Conservation (phyloP, 1,139 yeast species). For the Yamadazyma siamensis region DNA sequence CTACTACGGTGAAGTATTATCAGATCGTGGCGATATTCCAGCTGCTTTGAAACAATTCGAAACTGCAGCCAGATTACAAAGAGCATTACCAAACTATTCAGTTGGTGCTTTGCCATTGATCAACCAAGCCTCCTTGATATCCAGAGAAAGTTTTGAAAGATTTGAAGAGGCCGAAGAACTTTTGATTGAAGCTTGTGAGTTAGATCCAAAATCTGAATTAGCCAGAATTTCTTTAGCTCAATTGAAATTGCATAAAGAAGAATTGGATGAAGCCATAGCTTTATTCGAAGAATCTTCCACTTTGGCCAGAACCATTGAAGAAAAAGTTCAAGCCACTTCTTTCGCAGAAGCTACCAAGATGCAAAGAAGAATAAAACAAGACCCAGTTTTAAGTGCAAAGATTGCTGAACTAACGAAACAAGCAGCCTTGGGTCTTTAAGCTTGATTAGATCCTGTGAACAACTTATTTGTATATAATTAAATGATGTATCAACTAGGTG, state of each 20-base stretch:
- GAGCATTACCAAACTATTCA: conserved; percentile 53
- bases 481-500: too few relatives aligned
- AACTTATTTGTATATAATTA: neutral
- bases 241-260: conserved; percentile 77
- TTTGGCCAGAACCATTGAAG: conserved; percentile 80
- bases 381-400: conserved; percentile 53
- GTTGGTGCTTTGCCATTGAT: conserved; percentile 90
- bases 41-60: conserved; percentile 86
- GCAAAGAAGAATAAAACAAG: conserved; percentile 69
- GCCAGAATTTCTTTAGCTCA: conserved; percentile 92
- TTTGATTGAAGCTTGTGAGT: conserved; percentile 71
- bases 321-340: conserved; percentile 87
- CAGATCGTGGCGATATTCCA: conserved; percentile 71
- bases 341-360: conserved; percentile 89
- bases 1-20: conserved; percentile 90
- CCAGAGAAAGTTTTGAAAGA: conserved; percentile 54
- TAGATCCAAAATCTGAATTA: conserved; percentile 85
- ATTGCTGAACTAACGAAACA: conserved; percentile 45
- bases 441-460: neutral
- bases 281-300: conserved; percentile 80
- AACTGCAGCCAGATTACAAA: conserved; percentile 79
- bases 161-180: conserved; percentile 63
- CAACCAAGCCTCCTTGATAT: conserved; percentile 78
- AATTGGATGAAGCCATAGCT: conserved; percentile 75
- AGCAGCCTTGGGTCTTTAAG: conserved; percentile 8